A percentile compares a stretch with the other conserved stretches of the same genome.
Evolutionary conservation across 2,329 filamentous ascomycete species (phyloP).

Genomic region (Fusarium pseudograminearum): DNA sequence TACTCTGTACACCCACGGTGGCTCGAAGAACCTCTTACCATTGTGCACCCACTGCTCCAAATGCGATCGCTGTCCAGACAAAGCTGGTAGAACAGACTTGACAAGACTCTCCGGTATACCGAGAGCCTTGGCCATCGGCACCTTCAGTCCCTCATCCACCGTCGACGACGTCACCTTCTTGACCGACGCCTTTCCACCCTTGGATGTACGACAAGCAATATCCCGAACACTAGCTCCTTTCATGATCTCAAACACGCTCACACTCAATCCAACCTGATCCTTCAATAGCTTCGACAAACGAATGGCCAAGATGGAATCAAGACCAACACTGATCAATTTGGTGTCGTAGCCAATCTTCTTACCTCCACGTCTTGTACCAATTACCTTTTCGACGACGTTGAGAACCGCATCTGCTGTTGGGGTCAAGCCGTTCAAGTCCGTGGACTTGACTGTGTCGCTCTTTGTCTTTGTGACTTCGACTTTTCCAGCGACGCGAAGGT

Average conservation of each 20-base stretch:
- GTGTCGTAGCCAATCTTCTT: conserved; percentile 15
- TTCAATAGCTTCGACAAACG: conserved; percentile 28
- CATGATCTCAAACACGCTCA: conserved; percentile 28
- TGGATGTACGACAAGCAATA: neutral
- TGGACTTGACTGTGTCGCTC: accelerated
- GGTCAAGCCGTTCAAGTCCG: neutral
- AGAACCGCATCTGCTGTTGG: neutral
- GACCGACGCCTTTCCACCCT: neutral
- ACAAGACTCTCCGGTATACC: neutral
- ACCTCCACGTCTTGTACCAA: neutral
- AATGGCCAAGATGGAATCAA: conserved; percentile 31
- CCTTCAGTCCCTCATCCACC: neutral
- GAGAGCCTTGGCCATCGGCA: neutral
- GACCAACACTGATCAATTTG: conserved; percentile 14
- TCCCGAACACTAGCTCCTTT: conserved; percentile 11
- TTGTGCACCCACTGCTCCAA: conserved; percentile 27
- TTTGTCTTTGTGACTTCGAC: neutral
- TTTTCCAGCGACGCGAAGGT: neutral
- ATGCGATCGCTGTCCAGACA: conserved; percentile 14
- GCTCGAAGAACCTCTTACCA: conserved; percentile 29
- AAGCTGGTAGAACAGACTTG: conserved; percentile 1
- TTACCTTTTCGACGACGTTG: conserved; percentile 1
- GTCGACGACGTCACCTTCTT: neutral
- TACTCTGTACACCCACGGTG: conserved; percentile 23
- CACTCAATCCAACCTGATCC: conserved; percentile 1